Evolutionary conservation across 1,284 basidiomycete species (phyloP).

Genomic region (Tilletia walkeri): DNA sequence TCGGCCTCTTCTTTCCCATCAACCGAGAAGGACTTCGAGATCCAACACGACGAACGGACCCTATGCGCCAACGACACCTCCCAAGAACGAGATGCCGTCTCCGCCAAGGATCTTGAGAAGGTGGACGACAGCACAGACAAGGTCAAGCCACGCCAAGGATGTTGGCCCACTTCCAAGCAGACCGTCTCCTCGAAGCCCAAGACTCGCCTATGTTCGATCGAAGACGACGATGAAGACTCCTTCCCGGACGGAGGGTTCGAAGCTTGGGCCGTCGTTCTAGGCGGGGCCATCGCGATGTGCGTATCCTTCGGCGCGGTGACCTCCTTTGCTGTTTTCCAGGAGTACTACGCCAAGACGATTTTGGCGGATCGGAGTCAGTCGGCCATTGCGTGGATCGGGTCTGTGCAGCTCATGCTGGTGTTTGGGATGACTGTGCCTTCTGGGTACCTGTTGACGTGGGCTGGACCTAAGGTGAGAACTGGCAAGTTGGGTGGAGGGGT

Average conservation of each 20-base stretch:
- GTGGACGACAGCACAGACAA: no score
- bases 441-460: neutral
- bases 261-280: slow-evolving; percentile 18
- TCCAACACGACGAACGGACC: no score
- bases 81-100: no score
- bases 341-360: neutral
- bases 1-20: no score
- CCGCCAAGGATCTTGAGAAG: no score
- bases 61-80: no score
- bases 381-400: slow-evolving; percentile 13
- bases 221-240: neutral
- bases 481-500: no score
- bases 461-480: slow-evolving; percentile 9
- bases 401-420: neutral
- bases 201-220: no score
- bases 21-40: no score
- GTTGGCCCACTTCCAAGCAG: no score
- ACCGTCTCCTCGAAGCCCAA: no score
- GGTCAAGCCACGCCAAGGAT: no score
- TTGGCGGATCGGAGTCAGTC: neutral
- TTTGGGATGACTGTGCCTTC: slow-evolving; percentile 16
- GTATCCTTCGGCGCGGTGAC: slow-evolving; percentile 10
- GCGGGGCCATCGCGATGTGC: slow-evolving; percentile 11
- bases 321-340: slow-evolving; percentile 17
- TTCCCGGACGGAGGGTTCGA: slow-evolving; percentile 17